Percentiles rank a stretch among this genome's conserved stretches.
Conservation (phyloP, 768 basidiomycete species). For the Phaffia australis region DNA sequence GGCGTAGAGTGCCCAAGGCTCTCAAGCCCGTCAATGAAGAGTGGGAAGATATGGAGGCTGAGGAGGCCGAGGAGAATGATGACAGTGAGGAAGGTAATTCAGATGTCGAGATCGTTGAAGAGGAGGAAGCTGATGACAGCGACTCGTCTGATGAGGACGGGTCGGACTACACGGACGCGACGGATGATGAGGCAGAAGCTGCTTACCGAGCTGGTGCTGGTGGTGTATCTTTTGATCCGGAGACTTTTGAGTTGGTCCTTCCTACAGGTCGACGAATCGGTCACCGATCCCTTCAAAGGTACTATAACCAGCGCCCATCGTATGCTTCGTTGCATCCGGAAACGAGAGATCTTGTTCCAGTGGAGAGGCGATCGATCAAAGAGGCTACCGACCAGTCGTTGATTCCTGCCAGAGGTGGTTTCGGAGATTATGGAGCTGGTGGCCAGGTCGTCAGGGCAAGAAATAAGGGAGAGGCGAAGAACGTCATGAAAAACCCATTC, state of each 20-base stretch:
- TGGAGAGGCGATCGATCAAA: conserved; percentile 23
- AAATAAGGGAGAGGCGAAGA: conserved; percentile 87
- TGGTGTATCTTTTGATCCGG: conserved; percentile 41
- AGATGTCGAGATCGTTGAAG: conserved; percentile 27
- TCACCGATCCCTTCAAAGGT: conserved; percentile 72
- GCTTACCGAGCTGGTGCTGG: conserved; percentile 32
- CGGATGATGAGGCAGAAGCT: conserved; percentile 34
- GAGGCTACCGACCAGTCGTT: conserved; percentile 65
- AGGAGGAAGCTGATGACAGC: conserved; percentile 23
- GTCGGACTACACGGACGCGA: conserved; percentile 19
- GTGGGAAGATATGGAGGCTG: conserved; percentile 30
- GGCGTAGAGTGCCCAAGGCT: conserved; percentile 6
- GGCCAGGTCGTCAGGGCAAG: conserved; percentile 76
- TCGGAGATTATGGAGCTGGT: conserved; percentile 72
- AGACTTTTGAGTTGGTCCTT: conserved; percentile 69
- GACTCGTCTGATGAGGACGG: conserved; percentile 17
- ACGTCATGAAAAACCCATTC: conserved; percentile 80
- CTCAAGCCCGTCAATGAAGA: conserved; percentile 32
- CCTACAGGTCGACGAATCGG: conserved; percentile 88
- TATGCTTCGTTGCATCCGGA: conserved; percentile 36
- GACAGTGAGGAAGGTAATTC: background rate
- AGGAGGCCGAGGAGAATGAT: conserved; percentile 26
- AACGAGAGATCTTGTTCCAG: conserved; percentile 21
- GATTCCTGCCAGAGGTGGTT: conserved; percentile 73
- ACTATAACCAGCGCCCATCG: conserved; percentile 59